These are phyloP conservation scores for Xerocomellus chrysenteron DNA, from an alignment of 768 basidiomycete genomes.

Conservation along the genomic window DNA sequence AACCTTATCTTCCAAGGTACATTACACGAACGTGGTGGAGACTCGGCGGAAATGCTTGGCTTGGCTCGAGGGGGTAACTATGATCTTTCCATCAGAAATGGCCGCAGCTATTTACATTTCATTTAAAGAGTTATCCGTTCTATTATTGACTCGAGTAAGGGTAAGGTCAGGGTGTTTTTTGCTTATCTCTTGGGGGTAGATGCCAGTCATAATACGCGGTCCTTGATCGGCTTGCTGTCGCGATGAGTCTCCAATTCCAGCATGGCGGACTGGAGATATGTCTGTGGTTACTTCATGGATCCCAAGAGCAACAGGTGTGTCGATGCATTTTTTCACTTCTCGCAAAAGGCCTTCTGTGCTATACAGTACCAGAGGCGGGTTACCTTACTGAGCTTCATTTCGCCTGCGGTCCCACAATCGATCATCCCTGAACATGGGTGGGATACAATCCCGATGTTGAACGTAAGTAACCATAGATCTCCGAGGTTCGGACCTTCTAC, in stretches of 20 bases:
- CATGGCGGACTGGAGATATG: neutral
- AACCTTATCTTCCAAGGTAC: no score
- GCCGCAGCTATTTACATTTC: neutral
- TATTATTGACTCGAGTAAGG: neutral
- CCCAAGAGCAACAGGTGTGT: neutral
- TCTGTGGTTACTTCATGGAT: neutral
- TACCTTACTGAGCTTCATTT: neutral
- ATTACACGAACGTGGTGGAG: no score
- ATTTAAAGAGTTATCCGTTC: neutral
- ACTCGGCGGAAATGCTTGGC: neutral
- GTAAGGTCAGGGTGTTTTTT: neutral
- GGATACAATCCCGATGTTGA: neutral
- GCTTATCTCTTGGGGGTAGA: neutral
- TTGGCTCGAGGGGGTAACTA: neutral
- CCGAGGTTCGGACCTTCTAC: neutral
- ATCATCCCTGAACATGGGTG: constrained; percentile 9
- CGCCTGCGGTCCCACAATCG: neutral
- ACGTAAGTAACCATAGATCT: neutral
- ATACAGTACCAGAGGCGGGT: neutral
- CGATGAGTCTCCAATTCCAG: neutral
- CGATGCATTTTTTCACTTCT: neutral
- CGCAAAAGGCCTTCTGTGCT: neutral
- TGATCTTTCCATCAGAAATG: neutral
- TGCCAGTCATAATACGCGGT: neutral
- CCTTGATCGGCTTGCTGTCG: neutral